Evolutionary conservation across 441 rosid genomes (phyloP).

Genomic region (Breynia disticha): DNA sequence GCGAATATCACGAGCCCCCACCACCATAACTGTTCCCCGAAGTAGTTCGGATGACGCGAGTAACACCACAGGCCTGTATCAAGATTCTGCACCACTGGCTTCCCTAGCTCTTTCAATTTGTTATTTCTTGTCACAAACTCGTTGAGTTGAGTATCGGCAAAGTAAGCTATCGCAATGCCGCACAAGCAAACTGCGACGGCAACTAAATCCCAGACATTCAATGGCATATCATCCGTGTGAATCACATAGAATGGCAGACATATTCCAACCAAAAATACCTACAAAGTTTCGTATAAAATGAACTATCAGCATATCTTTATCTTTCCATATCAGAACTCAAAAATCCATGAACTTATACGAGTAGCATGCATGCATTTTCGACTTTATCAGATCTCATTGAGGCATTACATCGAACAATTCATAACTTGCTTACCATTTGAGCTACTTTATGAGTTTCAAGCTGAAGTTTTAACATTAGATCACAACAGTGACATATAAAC

Average conservation of each 20-base stretch:
- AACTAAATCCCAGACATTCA: slow-evolving; percentile 53
- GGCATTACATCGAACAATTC: slow-evolving; percentile 46
- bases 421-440: too few species aligned
- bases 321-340: too few species aligned
- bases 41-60: slow-evolving; percentile 92
- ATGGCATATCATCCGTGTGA: slow-evolving; percentile 54
- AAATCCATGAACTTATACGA: neutral
- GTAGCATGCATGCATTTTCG: neutral
- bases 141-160: slow-evolving; percentile 80
- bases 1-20: slow-evolving; percentile 85
- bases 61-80: slow-evolving; percentile 72
- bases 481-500: neutral
- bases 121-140: slow-evolving; percentile 58
- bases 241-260: slow-evolving; percentile 67
- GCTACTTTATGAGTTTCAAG: neutral
- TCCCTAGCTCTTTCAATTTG: slow-evolving; percentile 57
- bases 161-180: slow-evolving; percentile 65
- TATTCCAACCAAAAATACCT: slow-evolving; percentile 74
- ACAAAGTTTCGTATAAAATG: slow-evolving; percentile 22
- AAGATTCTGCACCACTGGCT: slow-evolving; percentile 52
- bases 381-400: slow-evolving; percentile 17
- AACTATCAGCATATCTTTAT: too few species aligned
- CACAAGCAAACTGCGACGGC: slow-evolving; percentile 47
- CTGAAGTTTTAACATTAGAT: neutral
- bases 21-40: slow-evolving; percentile 98